These are phyloP conservation scores for Paracorniculantispora psalliotae DNA, from an alignment of 2,329 filamentous ascomycete genomes.

Conservation along the genomic window DNA sequence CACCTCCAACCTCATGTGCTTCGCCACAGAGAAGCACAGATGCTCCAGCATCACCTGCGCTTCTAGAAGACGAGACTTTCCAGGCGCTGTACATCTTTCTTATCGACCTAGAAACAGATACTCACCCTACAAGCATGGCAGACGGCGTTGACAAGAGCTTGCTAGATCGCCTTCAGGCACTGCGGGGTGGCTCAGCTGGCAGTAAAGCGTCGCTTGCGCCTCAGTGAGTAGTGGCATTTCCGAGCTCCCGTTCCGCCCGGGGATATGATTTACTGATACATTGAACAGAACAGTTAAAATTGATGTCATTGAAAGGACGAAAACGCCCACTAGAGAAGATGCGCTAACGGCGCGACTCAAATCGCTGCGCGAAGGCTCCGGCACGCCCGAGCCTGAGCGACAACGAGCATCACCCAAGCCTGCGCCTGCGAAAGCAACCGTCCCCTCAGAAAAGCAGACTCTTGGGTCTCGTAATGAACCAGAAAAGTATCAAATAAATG, in stretches of 20 bases:
- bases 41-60: background rate
- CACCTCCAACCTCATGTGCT: background rate
- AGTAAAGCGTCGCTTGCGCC: constrained; percentile 36
- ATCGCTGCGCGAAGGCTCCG: constrained; percentile 40
- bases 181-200: constrained; percentile 37
- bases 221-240: background rate
- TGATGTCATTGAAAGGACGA: constrained; percentile 38
- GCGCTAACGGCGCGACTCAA: constrained; percentile 47
- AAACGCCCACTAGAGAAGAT: constrained; percentile 44
- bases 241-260: background rate
- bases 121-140: constrained; percentile 22
- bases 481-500: constrained; percentile 15
- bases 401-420: constrained; percentile 16
- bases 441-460: background rate
- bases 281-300: constrained; percentile 23
- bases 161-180: constrained; percentile 50
- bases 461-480: background rate
- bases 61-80: background rate
- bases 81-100: background rate
- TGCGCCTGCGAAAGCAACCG: background rate
- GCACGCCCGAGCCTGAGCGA: constrained; percentile 12
- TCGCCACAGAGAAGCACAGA: background rate
- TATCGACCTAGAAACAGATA: background rate
- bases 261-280: background rate
- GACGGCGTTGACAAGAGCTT: constrained; percentile 41